Conservation (phyloP, 2,329 filamentous ascomycete species). For the Fusarium ambrosium region DNA sequence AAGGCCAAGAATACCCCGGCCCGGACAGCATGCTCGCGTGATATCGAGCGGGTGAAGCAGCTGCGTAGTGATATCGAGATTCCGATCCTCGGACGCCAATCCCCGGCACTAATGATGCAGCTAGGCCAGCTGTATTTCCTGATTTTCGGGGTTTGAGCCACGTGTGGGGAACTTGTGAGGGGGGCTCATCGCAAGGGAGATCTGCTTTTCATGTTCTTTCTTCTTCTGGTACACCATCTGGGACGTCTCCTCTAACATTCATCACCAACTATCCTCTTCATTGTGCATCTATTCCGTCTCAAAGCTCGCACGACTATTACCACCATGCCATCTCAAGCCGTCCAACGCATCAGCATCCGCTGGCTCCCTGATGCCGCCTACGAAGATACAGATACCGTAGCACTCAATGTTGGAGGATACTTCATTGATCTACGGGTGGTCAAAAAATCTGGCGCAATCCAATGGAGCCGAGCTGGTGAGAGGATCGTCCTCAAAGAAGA, state of each 20-base stretch:
- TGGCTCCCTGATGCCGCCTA: slow-evolving; percentile 41
- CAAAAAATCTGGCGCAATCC: slow-evolving; percentile 22
- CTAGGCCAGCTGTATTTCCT: neutral
- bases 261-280: neutral
- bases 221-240: neutral
- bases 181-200: neutral
- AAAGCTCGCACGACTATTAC: neutral
- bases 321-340: slow-evolving; percentile 29
- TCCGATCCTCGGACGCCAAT: neutral
- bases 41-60: neutral
- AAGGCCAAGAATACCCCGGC: neutral
- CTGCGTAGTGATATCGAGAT: neutral
- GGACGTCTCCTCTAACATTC: neutral
- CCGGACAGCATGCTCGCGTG: neutral
- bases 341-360: slow-evolving; percentile 43
- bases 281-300: neutral
- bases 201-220: neutral
- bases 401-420: slow-evolving; percentile 44
- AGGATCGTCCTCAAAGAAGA: slow-evolving; percentile 29
- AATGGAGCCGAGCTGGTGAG: slow-evolving; percentile 44
- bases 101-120: neutral
- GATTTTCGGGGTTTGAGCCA: neutral
- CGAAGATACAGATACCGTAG: slow-evolving; percentile 42
- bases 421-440: slow-evolving; percentile 38
- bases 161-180: neutral